Evolutionary conservation across 1,284 basidiomycete genomes (phyloP).

Genomic region (Cutaneotrichosporon cutaneum): DNA sequence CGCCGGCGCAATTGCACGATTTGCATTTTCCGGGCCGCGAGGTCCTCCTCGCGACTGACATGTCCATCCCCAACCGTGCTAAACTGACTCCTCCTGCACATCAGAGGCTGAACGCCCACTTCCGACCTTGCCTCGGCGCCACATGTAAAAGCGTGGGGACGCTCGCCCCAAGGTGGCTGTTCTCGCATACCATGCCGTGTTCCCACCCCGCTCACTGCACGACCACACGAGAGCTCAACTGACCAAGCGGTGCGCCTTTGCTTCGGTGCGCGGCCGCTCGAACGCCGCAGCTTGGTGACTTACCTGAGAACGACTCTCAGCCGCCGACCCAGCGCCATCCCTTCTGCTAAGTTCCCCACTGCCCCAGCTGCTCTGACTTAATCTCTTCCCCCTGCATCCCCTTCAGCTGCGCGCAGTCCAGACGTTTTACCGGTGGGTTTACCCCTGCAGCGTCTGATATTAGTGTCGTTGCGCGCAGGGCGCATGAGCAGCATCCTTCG

Average conservation of each 20-base stretch:
- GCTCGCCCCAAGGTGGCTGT: neutral
- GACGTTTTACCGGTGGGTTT: too few relatives aligned
- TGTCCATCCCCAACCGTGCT: neutral
- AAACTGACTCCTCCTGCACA: neutral
- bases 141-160: neutral
- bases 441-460: too few relatives aligned
- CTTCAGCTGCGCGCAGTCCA: too few relatives aligned
- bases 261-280: neutral
- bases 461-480: too few relatives aligned
- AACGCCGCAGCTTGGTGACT: too few relatives aligned
- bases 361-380: too few relatives aligned
- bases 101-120: neutral
- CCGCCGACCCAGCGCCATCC: too few relatives aligned
- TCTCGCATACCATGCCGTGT: neutral
- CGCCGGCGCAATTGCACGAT: neutral
- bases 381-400: too few relatives aligned
- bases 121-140: neutral
- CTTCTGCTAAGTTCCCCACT: too few relatives aligned
- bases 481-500: too few relatives aligned
- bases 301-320: too few relatives aligned
- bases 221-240: neutral
- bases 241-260: neutral
- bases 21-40: neutral
- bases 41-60: neutral
- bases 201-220: neutral